These are phyloP conservation scores for Hypoxylon fuscum DNA, from an alignment of 495 filamentous ascomycete species.

Conservation along the genomic window DNA sequence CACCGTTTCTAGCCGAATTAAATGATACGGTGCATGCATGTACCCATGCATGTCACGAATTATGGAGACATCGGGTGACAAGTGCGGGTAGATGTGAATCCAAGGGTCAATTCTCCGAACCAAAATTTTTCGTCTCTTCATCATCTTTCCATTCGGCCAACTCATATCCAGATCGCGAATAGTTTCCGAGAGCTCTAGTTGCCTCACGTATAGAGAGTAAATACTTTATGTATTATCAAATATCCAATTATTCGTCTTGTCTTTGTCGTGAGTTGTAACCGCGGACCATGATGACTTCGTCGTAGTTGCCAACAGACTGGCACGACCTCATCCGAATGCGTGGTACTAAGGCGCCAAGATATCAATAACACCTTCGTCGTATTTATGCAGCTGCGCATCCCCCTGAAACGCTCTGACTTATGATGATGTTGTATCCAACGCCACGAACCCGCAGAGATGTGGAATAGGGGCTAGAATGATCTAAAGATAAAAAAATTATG, in stretches of 20 bases:
- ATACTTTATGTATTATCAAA: no score
- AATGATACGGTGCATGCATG: neutral
- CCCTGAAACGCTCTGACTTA: conserved; percentile 23
- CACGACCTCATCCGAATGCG: neutral
- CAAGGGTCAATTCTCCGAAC: neutral
- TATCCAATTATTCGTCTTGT: neutral
- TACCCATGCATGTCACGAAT: neutral
- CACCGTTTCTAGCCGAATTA: neutral
- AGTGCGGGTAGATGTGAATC: neutral
- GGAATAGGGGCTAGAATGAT: neutral
- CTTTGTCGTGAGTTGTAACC: neutral
- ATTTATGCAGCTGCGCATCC: conserved; percentile 11
- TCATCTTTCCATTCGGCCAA: neutral
- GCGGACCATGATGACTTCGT: neutral
- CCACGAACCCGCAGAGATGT: neutral
- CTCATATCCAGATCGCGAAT: neutral
- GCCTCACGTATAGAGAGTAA: neutral
- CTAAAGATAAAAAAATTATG: neutral
- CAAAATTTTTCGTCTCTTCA: neutral
- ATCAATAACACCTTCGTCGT: conserved; percentile 10
- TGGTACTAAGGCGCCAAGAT: neutral
- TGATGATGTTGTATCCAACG: conserved; percentile 7
- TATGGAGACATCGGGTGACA: no score
- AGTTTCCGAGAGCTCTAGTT: no score
- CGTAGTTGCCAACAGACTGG: conserved; percentile 7